These are phyloP conservation scores for Alloteropsis semialata DNA, from an alignment of 176 grass and related monocot genomes.

Conservation along the genomic window DNA sequence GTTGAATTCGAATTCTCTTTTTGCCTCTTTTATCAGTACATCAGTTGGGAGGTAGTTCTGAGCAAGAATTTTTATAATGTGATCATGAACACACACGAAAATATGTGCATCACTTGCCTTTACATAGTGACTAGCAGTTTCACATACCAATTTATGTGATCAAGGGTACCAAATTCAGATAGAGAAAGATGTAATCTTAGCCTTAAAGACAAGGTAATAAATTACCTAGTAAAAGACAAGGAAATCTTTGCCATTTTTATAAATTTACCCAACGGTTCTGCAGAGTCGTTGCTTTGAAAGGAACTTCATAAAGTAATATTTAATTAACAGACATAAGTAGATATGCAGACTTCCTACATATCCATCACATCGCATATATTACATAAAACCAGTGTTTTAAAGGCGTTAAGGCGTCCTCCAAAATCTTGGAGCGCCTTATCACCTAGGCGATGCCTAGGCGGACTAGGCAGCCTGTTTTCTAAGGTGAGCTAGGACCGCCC, in stretches of 20 bases:
- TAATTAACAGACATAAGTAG: not conserved
- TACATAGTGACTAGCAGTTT: no score
- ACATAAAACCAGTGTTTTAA: no score
- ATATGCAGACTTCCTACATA: slow-evolving; percentile 2
- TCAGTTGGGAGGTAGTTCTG: not conserved
- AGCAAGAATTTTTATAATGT: not conserved
- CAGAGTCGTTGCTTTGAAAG: not conserved
- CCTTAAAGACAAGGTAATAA: not conserved
- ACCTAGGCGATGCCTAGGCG: no score
- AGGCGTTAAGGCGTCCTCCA: no score
- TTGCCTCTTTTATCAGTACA: not conserved
- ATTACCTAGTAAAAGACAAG: no score
- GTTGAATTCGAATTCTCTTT: not conserved
- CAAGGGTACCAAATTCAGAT: not conserved
- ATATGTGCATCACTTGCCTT: not conserved
- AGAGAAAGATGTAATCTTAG: not conserved
- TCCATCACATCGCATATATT: not conserved
- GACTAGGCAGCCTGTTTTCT: no score
- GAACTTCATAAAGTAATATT: slow-evolving; percentile 12
- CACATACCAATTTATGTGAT: not conserved
- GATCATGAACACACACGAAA: not conserved
- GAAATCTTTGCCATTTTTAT: not conserved
- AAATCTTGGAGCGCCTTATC: no score
- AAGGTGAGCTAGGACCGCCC: no score
- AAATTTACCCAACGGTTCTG: not conserved